Base-by-base conservation (phyloP, 1,284 basidiomycete genomes). In the Cerioporus squamosus region DNA sequence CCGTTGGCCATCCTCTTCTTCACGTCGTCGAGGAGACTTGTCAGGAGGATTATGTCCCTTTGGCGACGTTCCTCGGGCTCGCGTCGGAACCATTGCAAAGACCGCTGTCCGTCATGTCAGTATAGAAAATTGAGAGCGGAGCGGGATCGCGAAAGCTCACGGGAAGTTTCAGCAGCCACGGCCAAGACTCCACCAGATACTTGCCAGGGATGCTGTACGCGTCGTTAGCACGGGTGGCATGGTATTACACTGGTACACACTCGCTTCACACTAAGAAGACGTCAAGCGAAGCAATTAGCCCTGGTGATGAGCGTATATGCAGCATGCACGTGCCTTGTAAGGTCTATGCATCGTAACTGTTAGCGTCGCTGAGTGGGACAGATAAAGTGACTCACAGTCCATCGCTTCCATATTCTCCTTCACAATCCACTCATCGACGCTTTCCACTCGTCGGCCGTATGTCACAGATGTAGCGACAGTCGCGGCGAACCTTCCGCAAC, bases 161-260 rank as follows among this genome's bases (percentile, higher is more conserved):
- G 7, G 81, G 82, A 7, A 83, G 72, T 57, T 79, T 79, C 14
- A 82, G 69, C 1, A 83, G 72, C 74, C 79, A 80, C 0, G 81
- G 81, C 71, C 78, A 76, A 5, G 78, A 76, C 66, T 84, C 81
- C 14, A 83, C 81, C 5, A 81, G 63, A 57, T 81, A 82, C 66
- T 82, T 82, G 39, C 81, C 81, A 2, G 81, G 81, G 54, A 83
- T 82, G 60, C 80, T 83, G 53, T 23, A 18, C 5, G 12, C 14
- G 38, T 36, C 33, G 33, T 36, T 10, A 36, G 33, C 33, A 3
- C 33, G 12, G 8, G 33, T 4, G 6, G 1, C 26, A 29, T 9
- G 12, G 3, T 36, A 3, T 6, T 10, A 36, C 12, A 12, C 12
- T 36, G 33, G 6, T 10, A 36, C 14, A 36, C 33, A 44, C 57